Base-by-base conservation (phyloP, 345 rosid genomes). In the Sapria himalayana region DNA sequence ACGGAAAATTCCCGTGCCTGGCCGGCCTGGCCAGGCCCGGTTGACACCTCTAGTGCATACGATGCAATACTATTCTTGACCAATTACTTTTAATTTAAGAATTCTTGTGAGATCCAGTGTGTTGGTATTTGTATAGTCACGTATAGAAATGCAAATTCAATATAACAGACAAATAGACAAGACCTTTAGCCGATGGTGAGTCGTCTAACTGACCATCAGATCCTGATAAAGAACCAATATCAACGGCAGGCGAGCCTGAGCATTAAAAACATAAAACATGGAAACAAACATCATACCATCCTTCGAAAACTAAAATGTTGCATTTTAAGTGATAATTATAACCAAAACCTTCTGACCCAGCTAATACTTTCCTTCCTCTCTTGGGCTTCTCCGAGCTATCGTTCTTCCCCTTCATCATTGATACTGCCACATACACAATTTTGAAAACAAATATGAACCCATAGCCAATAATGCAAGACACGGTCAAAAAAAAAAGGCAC, bases 311-410 rank as follows among this genome's bases (percentile, higher is more conserved):
- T 22, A 35, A 25, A 12, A 7, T 4, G 22, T 20, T 18, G 25
- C n/a, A 39, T 46, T 44, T 43, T 12, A 31, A 39, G 33, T 21
- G 19, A n/a, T 23, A 33, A 5, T 19, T 25, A 51, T 20, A 15
- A 16, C 4, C 7, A 13, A 27, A 37, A 81, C 85, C 85, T 66
- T 43, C 66, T 19, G 58, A 14, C 32, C 56, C 56, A 25, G 72
- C 64, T 47, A 66, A 76, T 45, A 57, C 67, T 67, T 64, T 76
- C 61, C 62, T 64, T 52, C 69, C 64, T 55, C 59, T 72, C 65
- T 71, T 75, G 31, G 70, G 39, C 51, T 62, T 70, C 12, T 29
- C 53, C n/a, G 73, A 46, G 45, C 29, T 41, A 34, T 64, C 75
- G 15, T 74, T 84, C 53, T 70, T 74, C 25, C 77, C 73, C 57